phyloP scores from a whole-genome alignment of 2,329 filamentous ascomycete genomes.

The Bipolaris victoriae region DNA sequence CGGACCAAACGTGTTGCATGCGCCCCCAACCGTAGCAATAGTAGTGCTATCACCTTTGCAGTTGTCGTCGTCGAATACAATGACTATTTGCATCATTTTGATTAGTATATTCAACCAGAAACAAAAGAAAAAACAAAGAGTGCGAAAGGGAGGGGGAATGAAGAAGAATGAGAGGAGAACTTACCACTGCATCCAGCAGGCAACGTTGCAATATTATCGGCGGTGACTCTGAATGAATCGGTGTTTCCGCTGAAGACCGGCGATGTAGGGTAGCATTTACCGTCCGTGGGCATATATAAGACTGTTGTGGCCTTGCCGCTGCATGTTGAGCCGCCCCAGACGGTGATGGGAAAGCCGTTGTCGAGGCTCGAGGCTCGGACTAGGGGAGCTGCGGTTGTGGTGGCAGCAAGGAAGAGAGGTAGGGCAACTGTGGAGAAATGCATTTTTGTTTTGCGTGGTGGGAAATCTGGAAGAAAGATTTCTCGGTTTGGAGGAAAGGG shows the following conservation, averaged over 20 bases:
- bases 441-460: slow-evolving; percentile 9
- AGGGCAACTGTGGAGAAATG: slow-evolving; percentile 17
- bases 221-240: slow-evolving; percentile 10
- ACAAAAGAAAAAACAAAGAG: too few relatives aligned
- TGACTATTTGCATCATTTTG: too few relatives aligned
- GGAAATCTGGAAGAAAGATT: too few relatives aligned
- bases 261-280: slow-evolving; percentile 20
- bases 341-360: slow-evolving; percentile 17
- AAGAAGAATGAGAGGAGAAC: background rate
- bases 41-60: too few relatives aligned
- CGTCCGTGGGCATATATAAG: slow-evolving; percentile 23
- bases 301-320: slow-evolving; percentile 11
- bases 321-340: slow-evolving; percentile 21
- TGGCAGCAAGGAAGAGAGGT: slow-evolving; percentile 7
- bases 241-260: slow-evolving; percentile 25
- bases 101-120: too few relatives aligned
- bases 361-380: slow-evolving; percentile 13
- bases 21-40: too few relatives aligned
- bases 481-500: too few relatives aligned
- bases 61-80: too few relatives aligned
- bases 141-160: too few relatives aligned
- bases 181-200: slow-evolving; percentile 22
- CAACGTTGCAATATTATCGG: background rate
- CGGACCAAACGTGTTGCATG: too few relatives aligned
- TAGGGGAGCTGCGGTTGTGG: slow-evolving; percentile 21